phyloP scores from a whole-genome alignment of 805 yeast species.

The Candida manassasensis region DNA sequence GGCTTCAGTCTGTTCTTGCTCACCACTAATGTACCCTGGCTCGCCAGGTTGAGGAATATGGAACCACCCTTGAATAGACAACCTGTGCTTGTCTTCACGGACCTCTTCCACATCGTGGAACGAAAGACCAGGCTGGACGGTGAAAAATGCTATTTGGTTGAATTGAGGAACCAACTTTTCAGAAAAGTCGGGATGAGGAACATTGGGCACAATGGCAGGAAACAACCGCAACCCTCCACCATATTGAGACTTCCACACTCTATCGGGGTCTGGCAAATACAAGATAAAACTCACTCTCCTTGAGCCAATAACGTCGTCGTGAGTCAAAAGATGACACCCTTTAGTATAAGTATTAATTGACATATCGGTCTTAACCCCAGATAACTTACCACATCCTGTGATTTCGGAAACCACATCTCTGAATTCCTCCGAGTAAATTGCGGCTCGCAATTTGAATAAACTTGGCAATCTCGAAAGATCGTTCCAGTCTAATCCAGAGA shows the following conservation, averaged over 20 bases:
- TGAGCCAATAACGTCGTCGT: conserved; percentile 96
- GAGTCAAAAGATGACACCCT: conserved; percentile 91
- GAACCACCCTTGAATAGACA: conserved; percentile 98
- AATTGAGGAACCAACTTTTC: conserved; percentile 82
- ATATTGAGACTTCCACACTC: conserved; percentile 81
- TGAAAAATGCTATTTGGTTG: conserved; percentile 93
- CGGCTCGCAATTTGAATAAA: conserved; percentile 74
- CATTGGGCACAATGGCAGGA: conserved; percentile 83
- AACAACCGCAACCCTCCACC: conserved; percentile 91
- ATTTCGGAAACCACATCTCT: conserved; percentile 72
- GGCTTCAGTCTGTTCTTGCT: conserved; percentile 73
- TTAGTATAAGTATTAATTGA: conserved; percentile 85
- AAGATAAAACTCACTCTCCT: conserved; percentile 89
- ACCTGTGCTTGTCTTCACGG: conserved; percentile 79
- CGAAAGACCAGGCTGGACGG: conserved; percentile 92
- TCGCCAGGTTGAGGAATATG: conserved; percentile 96
- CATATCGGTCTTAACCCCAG: conserved; percentile 91
- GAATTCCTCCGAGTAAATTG: conserved; percentile 81
- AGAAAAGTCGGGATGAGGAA: conserved; percentile 74
- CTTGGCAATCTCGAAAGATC: conserved; percentile 73
- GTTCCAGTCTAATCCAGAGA: conserved; percentile 76
- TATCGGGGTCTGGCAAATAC: conserved; percentile 89
- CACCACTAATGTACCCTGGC: conserved; percentile 76
- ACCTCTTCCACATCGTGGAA: conserved; percentile 99
- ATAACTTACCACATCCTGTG: conserved; percentile 82